Percentiles rank a stretch among this genome's conserved stretches.
phyloP scores from a whole-genome alignment of 768 basidiomycete genomes.

The Mycena capillaripes region DNA sequence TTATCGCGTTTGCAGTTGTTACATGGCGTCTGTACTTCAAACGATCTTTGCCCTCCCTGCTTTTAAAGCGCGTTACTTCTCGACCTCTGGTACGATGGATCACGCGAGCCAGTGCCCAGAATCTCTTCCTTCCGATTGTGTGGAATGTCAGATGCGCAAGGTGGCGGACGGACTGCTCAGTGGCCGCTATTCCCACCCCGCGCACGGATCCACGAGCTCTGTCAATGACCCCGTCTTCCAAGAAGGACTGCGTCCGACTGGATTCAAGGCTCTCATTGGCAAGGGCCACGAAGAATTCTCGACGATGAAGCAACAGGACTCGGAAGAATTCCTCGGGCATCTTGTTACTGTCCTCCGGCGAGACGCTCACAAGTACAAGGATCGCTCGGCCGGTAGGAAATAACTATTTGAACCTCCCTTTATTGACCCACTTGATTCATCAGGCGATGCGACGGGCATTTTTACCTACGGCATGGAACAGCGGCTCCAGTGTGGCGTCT shows the following conservation, averaged over 20 bases:
- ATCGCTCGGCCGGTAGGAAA: constrained; percentile 43
- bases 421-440: not conserved
- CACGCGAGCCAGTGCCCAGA: constrained; percentile 78
- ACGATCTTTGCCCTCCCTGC: constrained; percentile 83
- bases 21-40: constrained; percentile 96
- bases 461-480: constrained; percentile 92
- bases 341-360: constrained; percentile 81
- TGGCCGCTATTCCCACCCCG: constrained; percentile 87
- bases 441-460: constrained; percentile 75
- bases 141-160: constrained; percentile 97
- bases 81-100: constrained; percentile 34
- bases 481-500: constrained; percentile 84
- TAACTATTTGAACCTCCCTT: not conserved
- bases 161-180: constrained; percentile 93
- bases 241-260: constrained; percentile 83
- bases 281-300: constrained; percentile 94
- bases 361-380: constrained; percentile 67
- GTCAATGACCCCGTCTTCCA: constrained; percentile 75
- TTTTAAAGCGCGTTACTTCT: constrained; percentile 82
- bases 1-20: constrained; percentile 72
- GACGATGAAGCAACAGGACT: constrained; percentile 98
- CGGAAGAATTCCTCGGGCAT: constrained; percentile 93
- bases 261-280: constrained; percentile 92
- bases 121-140: constrained; percentile 81
- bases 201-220: constrained; percentile 48